Conservation (phyloP, 2,329 filamentous ascomycete genomes). For the Cladosporium sphaerospermum region DNA sequence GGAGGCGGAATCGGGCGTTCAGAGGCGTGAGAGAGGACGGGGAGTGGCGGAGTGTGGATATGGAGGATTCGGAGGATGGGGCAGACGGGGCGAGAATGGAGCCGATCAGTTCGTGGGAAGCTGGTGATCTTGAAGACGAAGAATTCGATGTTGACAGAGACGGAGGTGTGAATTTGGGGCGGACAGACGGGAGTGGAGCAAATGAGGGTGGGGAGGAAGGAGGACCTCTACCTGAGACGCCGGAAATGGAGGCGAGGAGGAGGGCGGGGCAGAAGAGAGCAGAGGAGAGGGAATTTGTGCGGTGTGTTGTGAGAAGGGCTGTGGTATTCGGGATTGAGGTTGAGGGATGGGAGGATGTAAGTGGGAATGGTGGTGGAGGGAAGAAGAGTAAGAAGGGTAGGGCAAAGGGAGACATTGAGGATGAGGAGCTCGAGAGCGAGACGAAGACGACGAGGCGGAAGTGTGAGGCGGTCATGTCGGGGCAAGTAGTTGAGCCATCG, state of each 20-base stretch:
- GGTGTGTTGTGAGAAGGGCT: slow-evolving; percentile 56
- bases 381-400: slow-evolving; percentile 9
- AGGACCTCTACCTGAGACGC: slow-evolving; percentile 46
- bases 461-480: slow-evolving; percentile 56
- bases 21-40: slow-evolving; percentile 34
- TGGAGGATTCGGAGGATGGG: slow-evolving; percentile 27
- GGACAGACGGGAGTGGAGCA: neutral
- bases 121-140: slow-evolving; percentile 7
- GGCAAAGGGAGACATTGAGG: slow-evolving; percentile 13
- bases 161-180: neutral
- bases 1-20: slow-evolving; percentile 41
- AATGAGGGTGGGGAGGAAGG: neutral
- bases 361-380: slow-evolving; percentile 17
- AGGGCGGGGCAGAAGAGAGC: slow-evolving; percentile 44
- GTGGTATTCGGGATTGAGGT: slow-evolving; percentile 50
- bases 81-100: slow-evolving; percentile 8
- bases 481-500: slow-evolving; percentile 52
- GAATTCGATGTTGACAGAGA: neutral
- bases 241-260: slow-evolving; percentile 46
- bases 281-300: slow-evolving; percentile 52
- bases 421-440: slow-evolving; percentile 15
- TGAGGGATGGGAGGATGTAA: slow-evolving; percentile 14
- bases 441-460: slow-evolving; percentile 31
- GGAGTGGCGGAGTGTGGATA: slow-evolving; percentile 42
- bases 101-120: slow-evolving; percentile 7